A percentile compares a stretch with the other conserved stretches of the same genome.
Conservation (phyloP, 352 stramenopile species). For the Globisporangium spinosum region DNA sequence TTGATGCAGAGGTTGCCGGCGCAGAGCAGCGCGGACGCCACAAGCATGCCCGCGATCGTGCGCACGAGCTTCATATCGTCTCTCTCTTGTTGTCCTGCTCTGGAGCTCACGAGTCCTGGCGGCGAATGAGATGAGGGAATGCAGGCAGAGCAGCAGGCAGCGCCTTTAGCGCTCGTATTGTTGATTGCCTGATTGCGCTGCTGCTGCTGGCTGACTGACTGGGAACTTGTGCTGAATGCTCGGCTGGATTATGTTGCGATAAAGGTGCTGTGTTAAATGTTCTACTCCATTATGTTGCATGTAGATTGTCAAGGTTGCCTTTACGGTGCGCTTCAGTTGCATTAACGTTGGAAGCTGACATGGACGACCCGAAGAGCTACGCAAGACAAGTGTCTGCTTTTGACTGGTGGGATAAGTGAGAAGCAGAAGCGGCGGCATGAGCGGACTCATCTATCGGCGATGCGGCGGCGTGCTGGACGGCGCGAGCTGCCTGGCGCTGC, state of each 20-base stretch:
- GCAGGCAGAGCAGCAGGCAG: background rate
- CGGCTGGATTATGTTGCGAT: background rate
- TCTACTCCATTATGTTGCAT: background rate
- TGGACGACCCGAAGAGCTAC: background rate
- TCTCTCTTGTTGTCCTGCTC: background rate
- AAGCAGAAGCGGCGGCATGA: constrained; percentile 19
- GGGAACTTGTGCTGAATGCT: background rate
- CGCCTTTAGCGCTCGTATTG: background rate
- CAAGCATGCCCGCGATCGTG: constrained; percentile 61
- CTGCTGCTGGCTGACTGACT: background rate
- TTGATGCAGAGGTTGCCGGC: constrained; percentile 84
- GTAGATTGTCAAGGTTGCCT: background rate
- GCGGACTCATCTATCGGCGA: constrained; percentile 18
- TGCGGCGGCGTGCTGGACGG: constrained; percentile 12
- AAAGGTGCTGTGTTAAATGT: constrained; percentile 2
- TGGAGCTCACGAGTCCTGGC: background rate
- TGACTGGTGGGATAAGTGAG: constrained; percentile 6
- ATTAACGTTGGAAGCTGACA: background rate
- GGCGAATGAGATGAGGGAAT: background rate
- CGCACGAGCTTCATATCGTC: constrained; percentile 43
- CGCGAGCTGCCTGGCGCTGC: constrained; percentile 20
- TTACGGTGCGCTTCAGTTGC: constrained; percentile 2
- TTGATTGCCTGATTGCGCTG: background rate
- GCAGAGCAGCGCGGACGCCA: constrained; percentile 65
- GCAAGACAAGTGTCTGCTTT: background rate